Base-by-base conservation (phyloP, 176 grass and related monocot species). In the Eremochloa ophiuroides region DNA sequence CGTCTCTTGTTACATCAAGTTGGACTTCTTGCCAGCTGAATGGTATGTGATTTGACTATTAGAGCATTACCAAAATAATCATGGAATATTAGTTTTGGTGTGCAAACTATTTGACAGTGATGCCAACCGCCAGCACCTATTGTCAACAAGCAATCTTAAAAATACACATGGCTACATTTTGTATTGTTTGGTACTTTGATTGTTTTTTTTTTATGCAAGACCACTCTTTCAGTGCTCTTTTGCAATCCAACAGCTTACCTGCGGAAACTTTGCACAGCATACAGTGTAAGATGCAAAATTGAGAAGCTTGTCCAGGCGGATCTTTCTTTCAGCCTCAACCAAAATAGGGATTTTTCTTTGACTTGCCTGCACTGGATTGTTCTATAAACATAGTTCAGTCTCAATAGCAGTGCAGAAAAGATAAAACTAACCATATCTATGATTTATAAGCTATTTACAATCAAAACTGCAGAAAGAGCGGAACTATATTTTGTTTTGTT, bases 311-410 rank as follows among this genome's bases (percentile, higher is more conserved):
- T 94, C 92, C 50, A 97, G 72, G n/a, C n/a, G n/a, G n/a, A n/a
- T 91, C 26, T 94, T 94, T 85, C 90, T 87, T 79, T 98, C 95
- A 2, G 87, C 92, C 42, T 98, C 92, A 77, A 98, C 47, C 82
- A 98, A 87, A 78, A 94, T 94, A 81, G 90, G 83, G 74, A 91
- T 93, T 93, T 94, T 98, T 53, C 95, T 98, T 81, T 78, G 85
- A 60, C 83, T 94, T 85, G 95, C 92, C 95, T 98, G 92, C 88
- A 85, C 91, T 94, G 89, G 85, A 92, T 83, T 87, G 68, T 88
- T 86, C 73, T 66, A 86, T 73, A 73, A 75, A 87, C 68, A 84
- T 25, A 67, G 69, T 82, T 92, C 66, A 84, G 84, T 85, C 71
- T 71, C 62, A 82, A 43, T 76, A 53, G 23, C 17, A 72, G 30